phyloP scores from a whole-genome alignment of 257 asterid species.

The Orobanche coerulescens region DNA sequence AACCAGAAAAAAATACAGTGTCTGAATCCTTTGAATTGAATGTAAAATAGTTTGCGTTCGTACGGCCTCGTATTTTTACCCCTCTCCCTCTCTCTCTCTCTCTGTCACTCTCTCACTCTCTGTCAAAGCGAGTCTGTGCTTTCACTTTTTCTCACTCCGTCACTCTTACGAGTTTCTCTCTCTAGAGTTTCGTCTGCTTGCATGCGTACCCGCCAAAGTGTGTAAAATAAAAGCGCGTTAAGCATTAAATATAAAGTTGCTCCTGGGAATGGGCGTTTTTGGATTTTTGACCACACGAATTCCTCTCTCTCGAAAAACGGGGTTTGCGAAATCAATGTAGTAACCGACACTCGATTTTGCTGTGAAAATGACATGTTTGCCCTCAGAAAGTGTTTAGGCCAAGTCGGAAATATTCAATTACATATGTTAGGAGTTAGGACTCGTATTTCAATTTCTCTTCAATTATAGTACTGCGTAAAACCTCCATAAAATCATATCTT shows the following conservation, averaged over 20 bases:
- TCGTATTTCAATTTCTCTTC: not conserved
- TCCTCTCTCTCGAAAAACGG: constrained; percentile 16
- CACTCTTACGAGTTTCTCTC: constrained; percentile 13
- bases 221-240: constrained; percentile 27
- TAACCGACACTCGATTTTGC: constrained; percentile 35
- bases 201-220: constrained; percentile 59
- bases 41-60: constrained; percentile 21
- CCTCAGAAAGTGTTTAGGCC: too few relatives aligned
- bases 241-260: constrained; percentile 34
- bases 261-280: constrained; percentile 20
- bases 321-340: constrained; percentile 17
- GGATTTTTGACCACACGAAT: not conserved
- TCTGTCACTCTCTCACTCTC: not conserved
- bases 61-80: constrained; percentile 29
- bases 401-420: too few relatives aligned
- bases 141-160: constrained; percentile 17
- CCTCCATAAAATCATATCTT: too few relatives aligned
- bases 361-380: constrained; percentile 1
- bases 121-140: constrained; percentile 21
- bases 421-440: too few relatives aligned
- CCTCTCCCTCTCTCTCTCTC: constrained; percentile 15
- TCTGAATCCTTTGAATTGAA: constrained; percentile 20
- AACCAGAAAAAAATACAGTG: too few relatives aligned
- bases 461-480: too few relatives aligned
- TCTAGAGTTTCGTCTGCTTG: constrained; percentile 27